These are phyloP conservation scores for Tylopilus rubrobrunneus DNA, from an alignment of 768 basidiomycete species.

Conservation along the genomic window DNA sequence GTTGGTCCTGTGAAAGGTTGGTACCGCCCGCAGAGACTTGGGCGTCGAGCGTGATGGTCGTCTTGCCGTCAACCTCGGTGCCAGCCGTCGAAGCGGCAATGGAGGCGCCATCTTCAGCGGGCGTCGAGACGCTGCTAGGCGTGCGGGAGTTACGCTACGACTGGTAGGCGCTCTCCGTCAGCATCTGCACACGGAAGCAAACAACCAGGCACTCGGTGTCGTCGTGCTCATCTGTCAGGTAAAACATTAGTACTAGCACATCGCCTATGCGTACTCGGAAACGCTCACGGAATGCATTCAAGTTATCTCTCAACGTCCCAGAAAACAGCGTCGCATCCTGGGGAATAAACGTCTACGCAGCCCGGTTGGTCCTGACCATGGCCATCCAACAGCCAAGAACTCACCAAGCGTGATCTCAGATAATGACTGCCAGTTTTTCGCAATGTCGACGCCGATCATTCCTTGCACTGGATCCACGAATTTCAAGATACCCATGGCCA, in stretches of 20 bases:
- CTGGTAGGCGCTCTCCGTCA: constrained; percentile 44
- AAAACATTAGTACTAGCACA: not conserved
- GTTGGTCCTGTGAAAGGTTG: constrained; percentile 91
- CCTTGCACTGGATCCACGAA: constrained; percentile 80
- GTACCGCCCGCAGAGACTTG: constrained; percentile 81
- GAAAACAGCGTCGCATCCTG: constrained; percentile 78
- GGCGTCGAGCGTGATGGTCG: constrained; percentile 62
- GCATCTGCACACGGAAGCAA: constrained; percentile 76
- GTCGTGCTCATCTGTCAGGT: constrained; percentile 57
- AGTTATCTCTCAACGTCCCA: constrained; percentile 69
- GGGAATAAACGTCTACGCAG: constrained; percentile 68
- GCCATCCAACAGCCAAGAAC: constrained; percentile 18
- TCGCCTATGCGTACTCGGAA: not conserved
- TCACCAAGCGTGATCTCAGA: constrained; percentile 67
- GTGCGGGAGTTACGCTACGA: constrained; percentile 51
- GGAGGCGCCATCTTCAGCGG: constrained; percentile 38
- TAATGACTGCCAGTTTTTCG: constrained; percentile 81
- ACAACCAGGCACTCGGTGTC: constrained; percentile 81
- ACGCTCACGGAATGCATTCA: constrained; percentile 62
- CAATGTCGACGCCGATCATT: constrained; percentile 83
- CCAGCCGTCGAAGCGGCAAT: constrained; percentile 41
- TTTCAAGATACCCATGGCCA: constrained; percentile 82
- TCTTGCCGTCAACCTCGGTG: constrained; percentile 52
- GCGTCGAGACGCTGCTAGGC: constrained; percentile 43
- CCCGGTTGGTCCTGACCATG: not conserved